These are phyloP conservation scores for Thalassiosira oceanica DNA, from an alignment of 352 stramenopile species.

Conservation along the genomic window DNA sequence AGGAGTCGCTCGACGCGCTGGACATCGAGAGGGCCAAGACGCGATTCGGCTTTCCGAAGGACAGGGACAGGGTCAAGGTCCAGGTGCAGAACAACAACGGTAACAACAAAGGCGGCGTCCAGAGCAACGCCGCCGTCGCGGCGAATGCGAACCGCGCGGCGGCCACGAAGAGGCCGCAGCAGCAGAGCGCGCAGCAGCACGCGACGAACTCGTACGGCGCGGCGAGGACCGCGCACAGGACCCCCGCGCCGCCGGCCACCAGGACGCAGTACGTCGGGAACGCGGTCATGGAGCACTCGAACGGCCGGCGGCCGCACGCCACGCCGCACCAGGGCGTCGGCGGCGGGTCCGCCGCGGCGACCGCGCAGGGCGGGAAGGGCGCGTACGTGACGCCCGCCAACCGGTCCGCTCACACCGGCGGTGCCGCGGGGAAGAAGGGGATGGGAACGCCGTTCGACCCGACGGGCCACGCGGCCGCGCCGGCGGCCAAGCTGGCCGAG, in stretches of 20 bases:
- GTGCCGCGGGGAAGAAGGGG: no score
- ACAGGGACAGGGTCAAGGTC: constrained; percentile 34
- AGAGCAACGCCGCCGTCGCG: no score
- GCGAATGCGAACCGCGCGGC: no score
- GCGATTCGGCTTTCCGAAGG: constrained; percentile 63
- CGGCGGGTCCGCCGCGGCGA: neutral
- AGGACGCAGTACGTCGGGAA: constrained; percentile 32
- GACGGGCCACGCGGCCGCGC: neutral
- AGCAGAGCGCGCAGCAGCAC: no score
- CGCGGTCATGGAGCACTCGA: constrained; percentile 21
- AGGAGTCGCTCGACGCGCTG: constrained; percentile 57
- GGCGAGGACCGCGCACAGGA: no score
- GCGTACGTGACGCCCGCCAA: no score
- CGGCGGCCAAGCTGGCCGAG: neutral
- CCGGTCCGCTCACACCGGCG: no score
- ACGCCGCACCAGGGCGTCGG: constrained; percentile 7
- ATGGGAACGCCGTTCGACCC: constrained; percentile 3
- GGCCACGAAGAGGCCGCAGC: no score
- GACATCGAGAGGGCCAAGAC: constrained; percentile 66
- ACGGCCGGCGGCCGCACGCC: neutral
- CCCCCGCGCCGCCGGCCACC: no score
- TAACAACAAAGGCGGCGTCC: no score
- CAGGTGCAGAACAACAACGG: constrained; percentile 15
- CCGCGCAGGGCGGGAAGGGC: no score
- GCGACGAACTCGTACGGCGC: no score